phyloP scores from a whole-genome alignment of 371 early-diverging fungal species.

The Mortierella sp. region DNA sequence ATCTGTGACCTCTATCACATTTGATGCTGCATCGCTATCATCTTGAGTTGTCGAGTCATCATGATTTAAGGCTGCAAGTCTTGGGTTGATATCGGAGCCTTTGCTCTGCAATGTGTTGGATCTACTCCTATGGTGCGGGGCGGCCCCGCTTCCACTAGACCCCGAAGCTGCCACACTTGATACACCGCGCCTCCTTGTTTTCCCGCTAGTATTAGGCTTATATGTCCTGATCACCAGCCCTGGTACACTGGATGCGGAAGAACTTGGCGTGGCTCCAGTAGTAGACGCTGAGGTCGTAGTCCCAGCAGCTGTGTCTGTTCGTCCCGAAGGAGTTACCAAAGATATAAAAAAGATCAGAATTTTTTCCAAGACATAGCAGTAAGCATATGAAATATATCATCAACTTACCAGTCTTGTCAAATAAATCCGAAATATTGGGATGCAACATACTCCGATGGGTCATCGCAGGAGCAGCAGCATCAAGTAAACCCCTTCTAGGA shows the following conservation, averaged over 20 bases:
- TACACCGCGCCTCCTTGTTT: not conserved
- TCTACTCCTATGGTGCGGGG: not conserved
- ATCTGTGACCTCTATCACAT: not conserved
- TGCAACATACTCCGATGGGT: not conserved
- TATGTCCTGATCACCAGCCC: slow-evolving; percentile 8
- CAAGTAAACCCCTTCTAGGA: not conserved
- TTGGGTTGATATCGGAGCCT: not conserved
- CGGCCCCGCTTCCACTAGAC: not conserved
- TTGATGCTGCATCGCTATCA: not conserved
- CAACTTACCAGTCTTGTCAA: slow-evolving; percentile 10
- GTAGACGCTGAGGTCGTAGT: not conserved
- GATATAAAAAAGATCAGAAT: not conserved
- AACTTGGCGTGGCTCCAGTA: not conserved
- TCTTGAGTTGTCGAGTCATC: not conserved
- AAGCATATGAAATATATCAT: no score
- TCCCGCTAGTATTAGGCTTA: slow-evolving; percentile 9
- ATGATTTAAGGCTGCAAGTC: not conserved
- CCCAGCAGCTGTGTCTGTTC: slow-evolving; percentile 6
- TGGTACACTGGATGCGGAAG: not conserved
- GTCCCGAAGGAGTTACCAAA: not conserved
- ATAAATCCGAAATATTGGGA: not conserved
- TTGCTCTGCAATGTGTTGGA: not conserved
- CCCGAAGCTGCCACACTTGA: slow-evolving; percentile 2
- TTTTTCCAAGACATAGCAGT: not conserved
- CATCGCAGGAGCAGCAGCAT: slow-evolving; percentile 6